Conservation (phyloP, 1,284 basidiomycete genomes). For the Phylloboletellus chloephorus region DNA sequence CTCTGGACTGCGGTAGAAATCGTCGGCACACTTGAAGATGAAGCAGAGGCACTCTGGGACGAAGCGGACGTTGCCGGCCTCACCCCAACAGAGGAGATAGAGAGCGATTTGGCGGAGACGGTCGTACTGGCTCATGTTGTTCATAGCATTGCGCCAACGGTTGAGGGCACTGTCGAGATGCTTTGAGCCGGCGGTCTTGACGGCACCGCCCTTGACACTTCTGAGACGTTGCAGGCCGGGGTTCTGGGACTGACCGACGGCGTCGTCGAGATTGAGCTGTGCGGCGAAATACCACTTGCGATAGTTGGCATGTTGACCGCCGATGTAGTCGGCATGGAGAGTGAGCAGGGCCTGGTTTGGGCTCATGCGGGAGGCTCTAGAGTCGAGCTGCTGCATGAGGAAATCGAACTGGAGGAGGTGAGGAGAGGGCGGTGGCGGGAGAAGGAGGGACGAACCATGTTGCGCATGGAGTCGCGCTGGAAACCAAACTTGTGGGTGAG, state of each 20-base stretch:
- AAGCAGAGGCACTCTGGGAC: constrained; percentile 97
- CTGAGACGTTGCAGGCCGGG: constrained; percentile 87
- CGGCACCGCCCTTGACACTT: constrained; percentile 64
- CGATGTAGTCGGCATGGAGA: constrained; percentile 97
- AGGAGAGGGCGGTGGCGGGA: background rate
- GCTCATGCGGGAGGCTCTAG: constrained; percentile 96
- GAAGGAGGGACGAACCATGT: constrained; percentile 58
- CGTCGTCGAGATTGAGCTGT: constrained; percentile 98
- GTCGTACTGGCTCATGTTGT: constrained; percentile 99
- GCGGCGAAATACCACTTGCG: constrained; percentile 99
- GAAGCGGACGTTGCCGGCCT: constrained; percentile 96
- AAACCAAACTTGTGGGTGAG: constrained; percentile 99
- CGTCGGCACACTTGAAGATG: constrained; percentile 99
- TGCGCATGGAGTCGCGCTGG: constrained; percentile 89
- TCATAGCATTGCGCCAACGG: constrained; percentile 98
- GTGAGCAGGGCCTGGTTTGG: constrained; percentile 94
- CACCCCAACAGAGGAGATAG: constrained; percentile 96
- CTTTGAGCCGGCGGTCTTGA: constrained; percentile 65
- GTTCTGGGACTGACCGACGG: constrained; percentile 93
- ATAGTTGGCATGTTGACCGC: constrained; percentile 95
- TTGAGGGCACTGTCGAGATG: constrained; percentile 89
- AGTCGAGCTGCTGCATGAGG: constrained; percentile 96
- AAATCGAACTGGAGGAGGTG: constrained; percentile 77
- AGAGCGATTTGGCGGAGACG: constrained; percentile 94
- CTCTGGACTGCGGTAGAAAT: constrained; percentile 97